phyloP scores from a whole-genome alignment of 768 basidiomycete genomes.

The Lentinula raphanica region DNA sequence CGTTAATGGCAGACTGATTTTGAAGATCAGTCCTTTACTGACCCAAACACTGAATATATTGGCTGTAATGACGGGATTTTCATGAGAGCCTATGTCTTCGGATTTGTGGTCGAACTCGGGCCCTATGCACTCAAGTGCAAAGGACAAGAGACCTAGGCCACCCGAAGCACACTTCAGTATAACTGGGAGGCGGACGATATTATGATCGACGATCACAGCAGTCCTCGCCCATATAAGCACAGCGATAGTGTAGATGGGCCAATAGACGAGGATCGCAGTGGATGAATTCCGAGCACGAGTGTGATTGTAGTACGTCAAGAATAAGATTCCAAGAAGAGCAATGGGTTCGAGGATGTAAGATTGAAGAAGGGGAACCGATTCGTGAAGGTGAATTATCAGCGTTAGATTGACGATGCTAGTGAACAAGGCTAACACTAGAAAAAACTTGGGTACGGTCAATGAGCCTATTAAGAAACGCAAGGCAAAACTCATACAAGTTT shows the following conservation, averaged over 20 bases:
- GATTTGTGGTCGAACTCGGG: constrained; percentile 42
- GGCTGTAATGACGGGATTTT: constrained; percentile 70
- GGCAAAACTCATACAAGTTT: constrained; percentile 56
- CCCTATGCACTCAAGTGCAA: constrained; percentile 65
- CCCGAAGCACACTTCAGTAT: constrained; percentile 38
- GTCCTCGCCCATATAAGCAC: constrained; percentile 62
- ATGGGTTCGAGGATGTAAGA: constrained; percentile 56
- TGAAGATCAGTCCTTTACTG: constrained; percentile 10
- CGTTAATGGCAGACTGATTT: background rate
- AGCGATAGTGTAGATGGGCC: constrained; percentile 59
- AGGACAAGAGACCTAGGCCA: constrained; percentile 46
- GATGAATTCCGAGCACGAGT: constrained; percentile 67
- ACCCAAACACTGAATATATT: constrained; percentile 78
- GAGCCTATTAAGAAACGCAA: background rate
- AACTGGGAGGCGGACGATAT: constrained; percentile 31
- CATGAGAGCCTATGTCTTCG: constrained; percentile 35
- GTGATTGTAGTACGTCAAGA: constrained; percentile 65
- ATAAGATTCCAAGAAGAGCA: constrained; percentile 40
- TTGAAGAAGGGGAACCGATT: constrained; percentile 38
- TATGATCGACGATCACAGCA: constrained; percentile 24
- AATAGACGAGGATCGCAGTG: constrained; percentile 71
- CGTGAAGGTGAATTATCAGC: constrained; percentile 30
- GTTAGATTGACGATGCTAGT: constrained; percentile 40
- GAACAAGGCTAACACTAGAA: constrained; percentile 42
- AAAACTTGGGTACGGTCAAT: constrained; percentile 27